phyloP scores from a whole-genome alignment of 1,284 basidiomycete genomes.

The Tylopilus orsonianus region DNA sequence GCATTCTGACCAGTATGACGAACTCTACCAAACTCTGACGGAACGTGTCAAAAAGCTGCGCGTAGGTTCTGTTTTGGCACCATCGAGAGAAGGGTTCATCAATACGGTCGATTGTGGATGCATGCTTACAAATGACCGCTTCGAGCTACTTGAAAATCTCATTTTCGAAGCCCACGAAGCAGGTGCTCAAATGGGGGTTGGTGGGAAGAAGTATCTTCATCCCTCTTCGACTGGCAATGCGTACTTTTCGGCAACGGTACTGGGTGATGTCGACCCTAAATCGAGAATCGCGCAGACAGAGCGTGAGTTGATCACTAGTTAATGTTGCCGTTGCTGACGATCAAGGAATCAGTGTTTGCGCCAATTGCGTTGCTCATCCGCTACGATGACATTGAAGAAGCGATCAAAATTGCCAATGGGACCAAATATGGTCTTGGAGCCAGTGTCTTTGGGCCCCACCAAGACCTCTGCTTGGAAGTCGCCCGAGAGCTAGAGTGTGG shows the following conservation, averaged over 20 bases:
- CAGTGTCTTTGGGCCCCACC: slow-evolving; percentile 88
- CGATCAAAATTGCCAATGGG: slow-evolving; percentile 82
- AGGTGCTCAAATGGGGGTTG: slow-evolving; percentile 72
- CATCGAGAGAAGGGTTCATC: slow-evolving; percentile 63
- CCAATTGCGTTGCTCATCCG: slow-evolving; percentile 84
- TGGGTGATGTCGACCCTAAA: slow-evolving; percentile 74
- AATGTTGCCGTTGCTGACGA: slow-evolving; percentile 10
- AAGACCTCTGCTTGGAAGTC: slow-evolving; percentile 72
- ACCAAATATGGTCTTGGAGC: slow-evolving; percentile 92
- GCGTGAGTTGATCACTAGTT: slow-evolving; percentile 44
- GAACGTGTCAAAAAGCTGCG: slow-evolving; percentile 68
- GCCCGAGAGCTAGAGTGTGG: slow-evolving; percentile 84
- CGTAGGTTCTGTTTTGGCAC: slow-evolving; percentile 66
- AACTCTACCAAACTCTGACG: slow-evolving; percentile 65
- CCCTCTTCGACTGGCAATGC: slow-evolving; percentile 64
- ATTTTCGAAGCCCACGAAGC: slow-evolving; percentile 70
- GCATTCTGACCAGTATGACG: slow-evolving; percentile 70
- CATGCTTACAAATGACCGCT: slow-evolving; percentile 75
- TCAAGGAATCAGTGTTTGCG: slow-evolving; percentile 76
- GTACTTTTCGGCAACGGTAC: slow-evolving; percentile 87
- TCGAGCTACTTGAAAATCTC: slow-evolving; percentile 69
- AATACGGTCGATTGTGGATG: slow-evolving; percentile 76
- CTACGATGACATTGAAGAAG: slow-evolving; percentile 80
- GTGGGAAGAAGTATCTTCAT: slow-evolving; percentile 65
- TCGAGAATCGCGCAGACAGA: slow-evolving; percentile 82